Conservation (phyloP, 805 yeast species). For the Yarrowia keelungensis region DNA sequence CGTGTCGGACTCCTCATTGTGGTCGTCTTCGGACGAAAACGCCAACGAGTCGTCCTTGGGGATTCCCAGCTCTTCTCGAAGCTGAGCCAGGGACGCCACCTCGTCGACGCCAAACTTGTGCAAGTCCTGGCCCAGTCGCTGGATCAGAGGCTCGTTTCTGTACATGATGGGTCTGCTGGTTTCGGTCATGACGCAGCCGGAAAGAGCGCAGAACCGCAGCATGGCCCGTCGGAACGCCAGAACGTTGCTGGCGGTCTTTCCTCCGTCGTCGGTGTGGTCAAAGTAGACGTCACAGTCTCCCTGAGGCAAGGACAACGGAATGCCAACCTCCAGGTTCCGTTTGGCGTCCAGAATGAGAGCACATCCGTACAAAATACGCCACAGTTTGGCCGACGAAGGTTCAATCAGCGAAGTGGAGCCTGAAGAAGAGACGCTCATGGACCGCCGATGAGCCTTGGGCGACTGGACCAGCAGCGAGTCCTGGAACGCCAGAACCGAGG, state of each 20-base stretch:
- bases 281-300: slow-evolving; percentile 38
- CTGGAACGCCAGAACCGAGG: slow-evolving; percentile 17
- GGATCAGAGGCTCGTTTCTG: slow-evolving; percentile 27
- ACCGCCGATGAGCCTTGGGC: slow-evolving; percentile 11
- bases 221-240: slow-evolving; percentile 22
- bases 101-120: slow-evolving; percentile 21
- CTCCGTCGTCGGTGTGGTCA: slow-evolving; percentile 25
- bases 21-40: slow-evolving; percentile 7
- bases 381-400: slow-evolving; percentile 20
- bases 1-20: slow-evolving; percentile 16
- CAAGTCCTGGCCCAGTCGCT: slow-evolving; percentile 24
- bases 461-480: slow-evolving; percentile 13
- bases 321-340: slow-evolving; percentile 27
- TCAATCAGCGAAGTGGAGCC: slow-evolving; percentile 15
- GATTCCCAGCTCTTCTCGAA: slow-evolving; percentile 25
- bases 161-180: slow-evolving; percentile 19
- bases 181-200: slow-evolving; percentile 36
- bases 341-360: slow-evolving; percentile 36
- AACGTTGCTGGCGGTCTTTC: slow-evolving; percentile 12
- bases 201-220: slow-evolving; percentile 26
- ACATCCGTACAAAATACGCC: slow-evolving; percentile 27
- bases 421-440: slow-evolving; percentile 18
- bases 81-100: slow-evolving; percentile 22
- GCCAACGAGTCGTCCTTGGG: slow-evolving; percentile 34
- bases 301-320: slow-evolving; percentile 31